A percentile compares a stretch with the other conserved stretches of the same genome.
Evolutionary conservation across 495 filamentous ascomycete genomes (phyloP).

Genomic region (Monascus purpureus): DNA sequence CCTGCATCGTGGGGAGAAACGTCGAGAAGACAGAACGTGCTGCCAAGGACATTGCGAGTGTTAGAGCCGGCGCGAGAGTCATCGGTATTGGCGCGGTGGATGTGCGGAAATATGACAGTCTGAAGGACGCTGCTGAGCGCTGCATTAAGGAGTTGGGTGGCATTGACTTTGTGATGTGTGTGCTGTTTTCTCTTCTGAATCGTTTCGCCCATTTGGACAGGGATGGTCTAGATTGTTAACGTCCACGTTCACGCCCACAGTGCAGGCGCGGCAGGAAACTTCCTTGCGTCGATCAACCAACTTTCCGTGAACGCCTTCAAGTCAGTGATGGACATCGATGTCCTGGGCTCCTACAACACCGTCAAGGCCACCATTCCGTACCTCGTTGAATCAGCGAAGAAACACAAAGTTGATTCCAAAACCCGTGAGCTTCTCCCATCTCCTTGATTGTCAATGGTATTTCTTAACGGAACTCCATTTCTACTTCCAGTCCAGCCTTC

Average conservation of each 20-base stretch:
- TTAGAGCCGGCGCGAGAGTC: conserved; percentile 63
- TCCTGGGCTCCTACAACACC: conserved; percentile 85
- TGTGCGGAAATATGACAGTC: conserved; percentile 55
- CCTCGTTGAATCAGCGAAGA: conserved; percentile 55
- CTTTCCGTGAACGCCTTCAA: conserved; percentile 85
- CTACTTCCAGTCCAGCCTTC: conserved; percentile 17
- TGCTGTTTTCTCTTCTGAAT: conserved; percentile 1
- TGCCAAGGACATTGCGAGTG: conserved; percentile 68
- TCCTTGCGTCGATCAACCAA: conserved; percentile 73
- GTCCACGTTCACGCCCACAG: conserved; percentile 22
- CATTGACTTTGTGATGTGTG: conserved; percentile 90
- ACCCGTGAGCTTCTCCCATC: conserved; percentile 18
- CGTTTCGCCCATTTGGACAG: background rate
- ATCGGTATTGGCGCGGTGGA: conserved; percentile 76
- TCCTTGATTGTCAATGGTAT: conserved; percentile 1
- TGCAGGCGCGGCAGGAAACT: conserved; percentile 92
- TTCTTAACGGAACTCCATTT: too few relatives aligned
- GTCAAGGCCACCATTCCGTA: conserved; percentile 80
- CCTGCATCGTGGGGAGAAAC: conserved; percentile 85
- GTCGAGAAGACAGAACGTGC: conserved; percentile 73
- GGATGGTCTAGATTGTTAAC: background rate
- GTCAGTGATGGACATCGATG: conserved; percentile 90
- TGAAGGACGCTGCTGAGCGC: conserved; percentile 59
- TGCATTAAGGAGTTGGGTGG: conserved; percentile 70
- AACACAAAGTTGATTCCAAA: conserved; percentile 38